Conservation (phyloP, 2,329 filamentous ascomycete genomes). For the Phyllachora maydis region DNA sequence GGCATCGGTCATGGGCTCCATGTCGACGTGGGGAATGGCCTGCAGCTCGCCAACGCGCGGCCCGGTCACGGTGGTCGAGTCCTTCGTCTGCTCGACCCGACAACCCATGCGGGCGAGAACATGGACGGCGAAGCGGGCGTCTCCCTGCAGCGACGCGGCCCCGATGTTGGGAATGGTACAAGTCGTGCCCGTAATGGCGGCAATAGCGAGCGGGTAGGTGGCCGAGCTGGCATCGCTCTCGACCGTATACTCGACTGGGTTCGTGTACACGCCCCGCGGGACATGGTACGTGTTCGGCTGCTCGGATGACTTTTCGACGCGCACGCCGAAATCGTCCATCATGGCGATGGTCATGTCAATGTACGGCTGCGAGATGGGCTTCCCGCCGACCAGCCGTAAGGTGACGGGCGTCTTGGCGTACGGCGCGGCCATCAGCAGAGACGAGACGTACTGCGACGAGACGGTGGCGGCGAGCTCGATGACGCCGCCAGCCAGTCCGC, state of each 20-base stretch:
- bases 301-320: constrained; percentile 53
- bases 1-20: constrained; percentile 98
- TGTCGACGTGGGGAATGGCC: constrained; percentile 68
- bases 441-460: constrained; percentile 98
- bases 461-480: constrained; percentile 90
- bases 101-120: constrained; percentile 90
- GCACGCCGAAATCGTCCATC: constrained; percentile 83
- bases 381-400: constrained; percentile 77
- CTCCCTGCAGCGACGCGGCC: constrained; percentile 75
- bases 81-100: constrained; percentile 61
- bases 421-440: constrained; percentile 86
- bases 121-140: constrained; percentile 83
- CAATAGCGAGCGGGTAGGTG: constrained; percentile 84
- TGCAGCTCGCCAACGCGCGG: constrained; percentile 55
- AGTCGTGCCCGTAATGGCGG: constrained; percentile 85
- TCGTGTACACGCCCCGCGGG: constrained; percentile 63
- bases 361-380: constrained; percentile 90
- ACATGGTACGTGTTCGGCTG: constrained; percentile 90
- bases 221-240: constrained; percentile 97
- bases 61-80: constrained; percentile 82
- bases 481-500: constrained; percentile 64
- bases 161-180: constrained; percentile 96
- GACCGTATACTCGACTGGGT: constrained; percentile 69
- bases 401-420: constrained; percentile 92
- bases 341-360: constrained; percentile 98